Evolutionary conservation across 176 grass and related monocot genomes (phyloP), one percentile per base, ranked within the genome.

Genomic region (Bonia amplexicaulis): DNA sequence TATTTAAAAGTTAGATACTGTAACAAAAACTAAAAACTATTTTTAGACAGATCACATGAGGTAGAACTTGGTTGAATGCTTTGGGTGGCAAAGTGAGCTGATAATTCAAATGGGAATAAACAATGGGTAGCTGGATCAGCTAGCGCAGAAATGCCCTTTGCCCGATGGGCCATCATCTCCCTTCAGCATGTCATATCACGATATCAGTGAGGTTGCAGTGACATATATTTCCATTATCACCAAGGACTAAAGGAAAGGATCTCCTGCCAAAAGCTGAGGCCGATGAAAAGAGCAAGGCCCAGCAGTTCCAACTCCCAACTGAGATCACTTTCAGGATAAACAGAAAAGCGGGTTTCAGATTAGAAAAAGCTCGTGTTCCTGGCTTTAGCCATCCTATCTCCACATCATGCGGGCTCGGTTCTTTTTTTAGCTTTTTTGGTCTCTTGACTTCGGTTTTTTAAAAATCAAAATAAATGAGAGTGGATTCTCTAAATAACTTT

Each of bases 291-390:
- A 33, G 17, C 41, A 76, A 42, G 48, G 46, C 71, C 45, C 2
- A 54, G 37, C 51, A 85, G 87, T 68, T 80, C 59, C 77, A 85
- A 80, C 77, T 23, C 71, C 44, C 62, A 81, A 54, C 64, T 82
- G 42, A 72, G 67, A 90, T 78, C 78, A 78, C 57, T 90, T 82
- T 90, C 79, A 78, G 84, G 22, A 53, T 77, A 60, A 41, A 84
- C 22, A 26, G 22, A 66, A 90, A 78, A 48, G 46, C 17, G 42
- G 29, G 22, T 14, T 20, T 52, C 76, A 51, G 33, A 71, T 48
- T 52, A 69, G 65, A 70, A 66, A 66, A 73, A 22, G 58, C 4
- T 7, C 80, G 41, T 79, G 35, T 45, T 29, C 31, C 79, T 26
- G 66, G 44, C 61, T 75, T 37, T 66, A 52, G 6, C 58, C 40